Evolutionary conservation across 2,329 filamentous ascomycete species (phyloP).

Genomic region (Graphilbum fragrans): DNA sequence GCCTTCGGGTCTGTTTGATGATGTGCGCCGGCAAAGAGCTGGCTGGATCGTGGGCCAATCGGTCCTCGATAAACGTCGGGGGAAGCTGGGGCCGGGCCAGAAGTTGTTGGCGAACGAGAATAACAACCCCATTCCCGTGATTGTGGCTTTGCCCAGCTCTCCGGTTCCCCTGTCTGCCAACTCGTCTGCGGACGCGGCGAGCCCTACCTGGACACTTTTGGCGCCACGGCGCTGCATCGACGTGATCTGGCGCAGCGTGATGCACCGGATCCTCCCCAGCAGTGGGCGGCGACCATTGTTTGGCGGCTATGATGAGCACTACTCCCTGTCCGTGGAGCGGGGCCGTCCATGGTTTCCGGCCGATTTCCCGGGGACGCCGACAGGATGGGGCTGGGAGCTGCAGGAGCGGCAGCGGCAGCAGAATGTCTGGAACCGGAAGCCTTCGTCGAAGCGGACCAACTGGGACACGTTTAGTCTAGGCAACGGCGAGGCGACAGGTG

Average conservation of each 20-base stretch:
- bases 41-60: slow-evolving; percentile 63
- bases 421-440: slow-evolving; percentile 59
- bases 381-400: slow-evolving; percentile 68
- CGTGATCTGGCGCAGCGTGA: slow-evolving; percentile 61
- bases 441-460: slow-evolving; percentile 68
- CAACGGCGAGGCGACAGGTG: slow-evolving; percentile 55
- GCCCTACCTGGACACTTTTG: slow-evolving; percentile 58
- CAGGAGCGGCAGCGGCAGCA: slow-evolving; percentile 48
- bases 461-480: slow-evolving; percentile 68
- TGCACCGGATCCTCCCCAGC: slow-evolving; percentile 40
- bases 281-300: slow-evolving; percentile 66
- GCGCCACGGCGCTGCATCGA: slow-evolving; percentile 84
- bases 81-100: slow-evolving; percentile 42
- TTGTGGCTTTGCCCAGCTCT: slow-evolving; percentile 38
- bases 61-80: slow-evolving; percentile 64
- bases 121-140: slow-evolving; percentile 68
- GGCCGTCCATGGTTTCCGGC: slow-evolving; percentile 73
- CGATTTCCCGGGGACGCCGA: slow-evolving; percentile 68
- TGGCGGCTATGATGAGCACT: slow-evolving; percentile 67
- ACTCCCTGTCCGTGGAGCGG: slow-evolving; percentile 73
- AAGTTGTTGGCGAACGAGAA: slow-evolving; percentile 41
- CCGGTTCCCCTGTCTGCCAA: not conserved
- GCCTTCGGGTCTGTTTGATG: slow-evolving; percentile 52
- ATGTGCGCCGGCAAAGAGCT: slow-evolving; percentile 51
- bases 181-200: not conserved